Evolutionary conservation across 1,284 basidiomycete species (phyloP), one percentile per base, ranked within the genome.

Genomic region (Cerrena zonata): DNA sequence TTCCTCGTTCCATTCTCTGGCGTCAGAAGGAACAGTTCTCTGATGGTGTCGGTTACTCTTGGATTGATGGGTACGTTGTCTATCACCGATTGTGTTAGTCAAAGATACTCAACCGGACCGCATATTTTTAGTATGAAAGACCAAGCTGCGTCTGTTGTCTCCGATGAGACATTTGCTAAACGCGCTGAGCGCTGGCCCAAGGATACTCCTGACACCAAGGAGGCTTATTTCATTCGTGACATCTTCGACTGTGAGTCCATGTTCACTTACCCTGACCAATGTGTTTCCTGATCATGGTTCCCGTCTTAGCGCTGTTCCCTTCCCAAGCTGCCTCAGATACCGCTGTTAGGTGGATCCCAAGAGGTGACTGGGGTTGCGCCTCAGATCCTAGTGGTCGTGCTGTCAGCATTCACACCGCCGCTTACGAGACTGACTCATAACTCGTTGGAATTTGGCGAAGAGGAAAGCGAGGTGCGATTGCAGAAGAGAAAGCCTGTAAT

Each of bases 21-120:
- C 82, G 96, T 55, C 96, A 99, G 69, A 99, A 99, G 71, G 96
- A 99, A 71, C 94, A 98, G 65, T 99, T 99, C 76, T 96, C 93
- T 11, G 96, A 99, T 66, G 96, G 96, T 54, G 96, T 99, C 51
- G 96, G 96, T 24, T 99, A 99, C 74, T 96, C 92, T 42, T 99
- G 96, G 96, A 99, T 99, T 65, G 96, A 99, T 64, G 94, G 94
- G 82, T 89, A 64, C 45, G 77, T 61, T 13, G 40, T 15, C 37
- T 25, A 24, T 18, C 42, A 40, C 40, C 48, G 30, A 27, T 4
- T 19, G 7, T 23, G 21, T 30, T 11, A n/a, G 15, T n/a, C n/a
- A 15, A 34, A 7, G 30, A 34, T 34, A 15, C 30, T 7, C 15
- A 34, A 34, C 15, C 13, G 4, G 3, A 45, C 41, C 25, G 24